Evolutionary conservation across 257 asterid genomes (phyloP).

Genomic region (Gentiana straminea): DNA sequence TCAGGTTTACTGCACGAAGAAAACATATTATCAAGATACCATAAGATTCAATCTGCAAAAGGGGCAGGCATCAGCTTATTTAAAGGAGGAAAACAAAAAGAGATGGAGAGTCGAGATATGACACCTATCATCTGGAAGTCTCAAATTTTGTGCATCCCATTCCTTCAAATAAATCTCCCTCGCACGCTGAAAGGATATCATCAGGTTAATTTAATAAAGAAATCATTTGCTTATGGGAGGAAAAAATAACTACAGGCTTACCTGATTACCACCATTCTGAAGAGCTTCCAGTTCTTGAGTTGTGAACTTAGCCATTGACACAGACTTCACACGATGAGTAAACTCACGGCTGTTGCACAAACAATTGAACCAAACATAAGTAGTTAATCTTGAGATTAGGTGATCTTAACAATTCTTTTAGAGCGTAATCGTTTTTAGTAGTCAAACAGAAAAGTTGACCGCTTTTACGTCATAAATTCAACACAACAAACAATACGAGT

Average conservation of each 20-base stretch:
- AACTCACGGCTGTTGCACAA: conserved; percentile 80
- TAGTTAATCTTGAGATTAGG: background rate
- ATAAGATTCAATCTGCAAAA: background rate
- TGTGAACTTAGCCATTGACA: conserved; percentile 90
- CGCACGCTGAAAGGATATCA: conserved; percentile 61
- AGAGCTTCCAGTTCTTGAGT: conserved; percentile 93
- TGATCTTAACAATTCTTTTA: background rate
- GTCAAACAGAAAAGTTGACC: too few species aligned
- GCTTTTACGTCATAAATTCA: too few species aligned
- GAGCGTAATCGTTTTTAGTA: background rate
- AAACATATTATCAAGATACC: background rate
- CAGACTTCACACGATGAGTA: conserved; percentile 97
- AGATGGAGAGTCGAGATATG: conserved; percentile 6
- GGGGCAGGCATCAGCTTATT: background rate
- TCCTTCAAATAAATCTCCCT: conserved; percentile 62
- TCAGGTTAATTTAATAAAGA: conserved; percentile 4
- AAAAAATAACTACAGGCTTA: conserved; percentile 5
- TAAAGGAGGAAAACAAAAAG: background rate
- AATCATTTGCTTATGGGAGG: background rate
- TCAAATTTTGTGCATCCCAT: conserved; percentile 66
- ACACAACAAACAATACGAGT: too few species aligned
- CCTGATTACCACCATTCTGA: conserved; percentile 98
- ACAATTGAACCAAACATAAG: conserved; percentile 8
- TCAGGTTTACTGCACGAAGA: conserved; percentile 60
- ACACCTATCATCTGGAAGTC: conserved; percentile 77